A percentile compares a stretch with the other conserved stretches of the same genome.
These are phyloP conservation scores for Chlamydomonas schloesseri DNA, from an alignment of 139 green algal genomes.

Conservation along the genomic window DNA sequence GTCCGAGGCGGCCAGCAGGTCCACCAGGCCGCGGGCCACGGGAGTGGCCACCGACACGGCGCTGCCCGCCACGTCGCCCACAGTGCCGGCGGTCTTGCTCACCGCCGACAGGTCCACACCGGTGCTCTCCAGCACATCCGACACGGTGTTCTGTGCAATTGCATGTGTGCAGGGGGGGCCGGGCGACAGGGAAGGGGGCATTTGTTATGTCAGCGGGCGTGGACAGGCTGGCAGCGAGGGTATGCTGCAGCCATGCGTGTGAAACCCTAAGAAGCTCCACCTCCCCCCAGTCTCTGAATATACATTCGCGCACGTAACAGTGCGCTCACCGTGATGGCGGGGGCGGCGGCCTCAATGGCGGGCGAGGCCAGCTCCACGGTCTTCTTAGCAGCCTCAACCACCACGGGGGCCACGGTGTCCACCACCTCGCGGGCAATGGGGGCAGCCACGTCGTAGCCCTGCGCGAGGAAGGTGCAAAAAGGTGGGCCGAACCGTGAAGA, in stretches of 20 bases:
- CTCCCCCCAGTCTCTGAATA: no score
- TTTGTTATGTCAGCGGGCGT: no score
- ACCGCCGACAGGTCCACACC: constrained; percentile 58
- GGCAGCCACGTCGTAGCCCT: constrained; percentile 71
- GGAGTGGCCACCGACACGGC: constrained; percentile 69
- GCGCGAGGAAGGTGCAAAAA: background rate
- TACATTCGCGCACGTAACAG: no score
- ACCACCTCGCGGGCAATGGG: constrained; percentile 72
- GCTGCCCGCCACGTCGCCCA: constrained; percentile 47
- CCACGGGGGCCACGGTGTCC: constrained; percentile 60
- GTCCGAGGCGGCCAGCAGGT: constrained; percentile 68
- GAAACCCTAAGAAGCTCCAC: no score
- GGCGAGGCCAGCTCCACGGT: constrained; percentile 60
- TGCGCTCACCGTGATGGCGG: constrained; percentile 64
- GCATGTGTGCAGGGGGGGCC: background rate
- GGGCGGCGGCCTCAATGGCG: constrained; percentile 64
- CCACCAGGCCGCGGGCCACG: background rate
- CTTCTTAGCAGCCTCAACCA: constrained; percentile 54
- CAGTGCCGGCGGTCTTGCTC: constrained; percentile 43
- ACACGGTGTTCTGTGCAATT: constrained; percentile 21
- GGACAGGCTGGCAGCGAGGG: background rate
- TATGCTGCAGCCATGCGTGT: no score
- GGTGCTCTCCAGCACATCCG: constrained; percentile 43
- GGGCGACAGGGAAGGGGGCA: background rate
- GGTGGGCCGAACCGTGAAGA: no score